Conservation (phyloP, 352 stramenopile species). For the Phytopythium vexans region DNA sequence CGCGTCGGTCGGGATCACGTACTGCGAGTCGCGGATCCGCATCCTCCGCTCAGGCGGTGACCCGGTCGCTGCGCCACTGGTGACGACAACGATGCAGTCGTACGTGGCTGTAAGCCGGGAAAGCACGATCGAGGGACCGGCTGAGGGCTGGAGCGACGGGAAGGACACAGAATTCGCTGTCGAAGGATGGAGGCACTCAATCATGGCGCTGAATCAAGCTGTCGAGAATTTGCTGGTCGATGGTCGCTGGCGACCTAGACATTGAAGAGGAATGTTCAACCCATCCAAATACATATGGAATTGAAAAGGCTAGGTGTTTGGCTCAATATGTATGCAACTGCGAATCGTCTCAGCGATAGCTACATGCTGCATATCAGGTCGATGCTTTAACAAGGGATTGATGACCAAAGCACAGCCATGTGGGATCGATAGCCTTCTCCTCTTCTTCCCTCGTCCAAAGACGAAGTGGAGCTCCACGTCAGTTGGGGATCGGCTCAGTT, state of each 20-base stretch:
- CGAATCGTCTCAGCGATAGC: too few relatives aligned
- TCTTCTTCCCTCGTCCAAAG: too few relatives aligned
- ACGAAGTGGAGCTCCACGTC: too few relatives aligned
- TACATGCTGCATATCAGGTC: too few relatives aligned
- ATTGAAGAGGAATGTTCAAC: too few relatives aligned
- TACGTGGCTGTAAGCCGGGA: constrained; percentile 20
- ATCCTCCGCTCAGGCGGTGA: constrained; percentile 10
- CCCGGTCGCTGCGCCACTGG: constrained; percentile 5
- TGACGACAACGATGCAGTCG: constrained; percentile 23
- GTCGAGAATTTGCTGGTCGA: constrained; percentile 47
- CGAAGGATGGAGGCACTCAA: constrained; percentile 20
- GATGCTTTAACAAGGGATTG: too few relatives aligned
- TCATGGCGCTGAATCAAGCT: constrained; percentile 34
- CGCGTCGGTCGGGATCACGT: constrained; percentile 1
- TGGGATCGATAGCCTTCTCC: too few relatives aligned
- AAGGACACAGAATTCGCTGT: constrained; percentile 15
- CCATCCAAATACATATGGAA: too few relatives aligned
- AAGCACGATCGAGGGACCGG: background rate
- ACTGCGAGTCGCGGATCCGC: constrained; percentile 6
- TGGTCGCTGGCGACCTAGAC: background rate
- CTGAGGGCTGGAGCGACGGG: constrained; percentile 10
- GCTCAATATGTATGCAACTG: too few relatives aligned
- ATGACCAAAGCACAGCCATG: too few relatives aligned
- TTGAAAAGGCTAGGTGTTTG: too few relatives aligned
- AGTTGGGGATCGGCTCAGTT: too few relatives aligned